Percentiles rank a stretch among this genome's conserved stretches.
Evolutionary conservation across 2,329 filamentous ascomycete genomes (phyloP).

Genomic region (Pleomassaria siparia): DNA sequence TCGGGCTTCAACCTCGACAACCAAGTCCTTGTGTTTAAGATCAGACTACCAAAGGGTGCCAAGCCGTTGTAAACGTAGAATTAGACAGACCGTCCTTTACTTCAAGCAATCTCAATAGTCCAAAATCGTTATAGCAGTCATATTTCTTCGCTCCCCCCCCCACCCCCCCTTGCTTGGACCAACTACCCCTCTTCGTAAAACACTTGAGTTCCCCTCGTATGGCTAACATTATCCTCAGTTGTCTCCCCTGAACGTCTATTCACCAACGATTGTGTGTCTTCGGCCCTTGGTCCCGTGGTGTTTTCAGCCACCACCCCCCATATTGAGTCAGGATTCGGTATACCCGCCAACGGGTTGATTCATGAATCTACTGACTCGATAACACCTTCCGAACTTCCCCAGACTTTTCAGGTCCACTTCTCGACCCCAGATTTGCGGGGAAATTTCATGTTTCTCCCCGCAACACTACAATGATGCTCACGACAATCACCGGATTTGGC

Average conservation of each 20-base stretch:
- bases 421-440: not conserved
- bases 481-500: not conserved
- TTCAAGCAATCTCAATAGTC: not conserved
- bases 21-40: conserved; percentile 65
- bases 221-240: conserved; percentile 2
- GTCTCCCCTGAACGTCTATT: not conserved
- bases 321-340: conserved; percentile 3
- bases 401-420: not conserved
- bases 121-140: not conserved
- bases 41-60: conserved; percentile 50
- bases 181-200: too few relatives aligned
- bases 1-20: conserved; percentile 62
- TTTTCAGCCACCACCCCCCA: not conserved
- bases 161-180: not conserved
- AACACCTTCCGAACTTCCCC: not conserved
- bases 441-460: not conserved
- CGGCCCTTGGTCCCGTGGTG: not conserved
- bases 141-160: not conserved
- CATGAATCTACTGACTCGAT: not conserved
- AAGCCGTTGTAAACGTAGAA: conserved; percentile 24
- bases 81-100: not conserved
- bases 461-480: not conserved
- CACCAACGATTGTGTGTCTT: not conserved
- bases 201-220: not conserved
- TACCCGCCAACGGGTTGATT: not conserved